Conservation (phyloP, 2,329 filamentous ascomycete genomes). For the Colletotrichum horii region DNA sequence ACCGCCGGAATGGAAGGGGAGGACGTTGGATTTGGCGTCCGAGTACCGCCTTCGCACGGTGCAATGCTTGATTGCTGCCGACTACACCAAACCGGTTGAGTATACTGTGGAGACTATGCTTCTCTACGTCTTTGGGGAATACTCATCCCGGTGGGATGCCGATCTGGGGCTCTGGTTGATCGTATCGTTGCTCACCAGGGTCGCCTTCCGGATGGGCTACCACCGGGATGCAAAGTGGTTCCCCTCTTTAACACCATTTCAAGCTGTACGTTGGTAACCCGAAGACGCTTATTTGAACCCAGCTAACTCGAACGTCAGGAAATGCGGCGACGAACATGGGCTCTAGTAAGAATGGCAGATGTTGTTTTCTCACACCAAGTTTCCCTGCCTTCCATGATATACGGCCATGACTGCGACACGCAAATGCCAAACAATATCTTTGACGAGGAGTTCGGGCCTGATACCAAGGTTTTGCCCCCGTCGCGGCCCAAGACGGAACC, state of each 20-base stretch:
- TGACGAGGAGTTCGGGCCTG: constrained; percentile 78
- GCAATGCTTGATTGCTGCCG: constrained; percentile 76
- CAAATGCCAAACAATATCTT: constrained; percentile 78
- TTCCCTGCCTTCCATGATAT: constrained; percentile 71
- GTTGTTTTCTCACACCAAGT: constrained; percentile 79
- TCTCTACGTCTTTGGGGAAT: constrained; percentile 78
- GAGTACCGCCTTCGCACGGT: constrained; percentile 76
- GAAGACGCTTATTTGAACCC: neutral
- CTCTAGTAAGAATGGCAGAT: constrained; percentile 74
- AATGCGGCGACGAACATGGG: constrained; percentile 74
- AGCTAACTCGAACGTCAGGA: constrained; percentile 49
- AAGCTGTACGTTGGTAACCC: constrained; percentile 57
- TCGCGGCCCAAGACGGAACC: constrained; percentile 72
- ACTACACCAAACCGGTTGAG: constrained; percentile 77
- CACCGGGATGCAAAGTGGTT: constrained; percentile 81
- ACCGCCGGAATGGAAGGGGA: constrained; percentile 78
- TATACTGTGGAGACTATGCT: constrained; percentile 82
- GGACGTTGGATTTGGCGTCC: constrained; percentile 61
- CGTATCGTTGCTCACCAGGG: constrained; percentile 56
- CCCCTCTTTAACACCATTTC: constrained; percentile 72
- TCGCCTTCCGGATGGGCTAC: constrained; percentile 74
- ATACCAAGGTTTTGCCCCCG: constrained; percentile 70
- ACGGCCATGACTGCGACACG: constrained; percentile 77
- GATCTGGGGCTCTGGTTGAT: constrained; percentile 71
- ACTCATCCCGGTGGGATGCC: constrained; percentile 74